A percentile compares a stretch with the other conserved stretches of the same genome.
Conservation (phyloP, 192 early-diverging fungal species). For the Backusella australiensis region DNA sequence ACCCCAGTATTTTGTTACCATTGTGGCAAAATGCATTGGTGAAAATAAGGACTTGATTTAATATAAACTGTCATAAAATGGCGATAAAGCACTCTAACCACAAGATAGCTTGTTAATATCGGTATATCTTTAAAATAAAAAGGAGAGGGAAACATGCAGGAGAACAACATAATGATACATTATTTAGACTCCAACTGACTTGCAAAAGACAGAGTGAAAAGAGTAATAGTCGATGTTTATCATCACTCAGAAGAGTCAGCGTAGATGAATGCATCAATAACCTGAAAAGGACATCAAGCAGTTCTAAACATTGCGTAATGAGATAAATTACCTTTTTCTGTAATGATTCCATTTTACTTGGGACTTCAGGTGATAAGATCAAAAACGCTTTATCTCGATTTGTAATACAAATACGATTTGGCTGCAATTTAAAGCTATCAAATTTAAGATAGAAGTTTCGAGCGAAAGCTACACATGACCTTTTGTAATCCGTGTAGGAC, state of each 20-base stretch:
- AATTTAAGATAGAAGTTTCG: too few species aligned
- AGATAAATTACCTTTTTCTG: background rate
- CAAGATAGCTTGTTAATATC: background rate
- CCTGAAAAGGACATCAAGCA: too few species aligned
- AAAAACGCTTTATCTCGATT: background rate
- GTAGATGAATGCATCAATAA: too few species aligned
- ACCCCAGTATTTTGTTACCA: too few species aligned
- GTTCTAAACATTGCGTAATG: background rate
- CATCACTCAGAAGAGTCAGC: too few species aligned
- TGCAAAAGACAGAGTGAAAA: background rate
- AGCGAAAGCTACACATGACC: too few species aligned
- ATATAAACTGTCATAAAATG: background rate
- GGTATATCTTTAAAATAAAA: background rate
- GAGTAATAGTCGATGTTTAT: background rate
- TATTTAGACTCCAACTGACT: background rate
- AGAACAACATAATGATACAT: background rate
- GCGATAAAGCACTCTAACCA: background rate
- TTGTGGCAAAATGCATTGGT: too few species aligned
- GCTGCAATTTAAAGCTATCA: too few species aligned
- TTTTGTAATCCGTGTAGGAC: too few species aligned
- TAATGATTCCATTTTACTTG: too few species aligned
- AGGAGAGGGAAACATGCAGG: background rate
- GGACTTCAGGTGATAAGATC: background rate
- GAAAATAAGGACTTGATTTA: too few species aligned
- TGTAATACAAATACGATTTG: background rate